Conservation (phyloP, 176 grass and related monocot species). For the Coix lacrymajobi region DNA sequence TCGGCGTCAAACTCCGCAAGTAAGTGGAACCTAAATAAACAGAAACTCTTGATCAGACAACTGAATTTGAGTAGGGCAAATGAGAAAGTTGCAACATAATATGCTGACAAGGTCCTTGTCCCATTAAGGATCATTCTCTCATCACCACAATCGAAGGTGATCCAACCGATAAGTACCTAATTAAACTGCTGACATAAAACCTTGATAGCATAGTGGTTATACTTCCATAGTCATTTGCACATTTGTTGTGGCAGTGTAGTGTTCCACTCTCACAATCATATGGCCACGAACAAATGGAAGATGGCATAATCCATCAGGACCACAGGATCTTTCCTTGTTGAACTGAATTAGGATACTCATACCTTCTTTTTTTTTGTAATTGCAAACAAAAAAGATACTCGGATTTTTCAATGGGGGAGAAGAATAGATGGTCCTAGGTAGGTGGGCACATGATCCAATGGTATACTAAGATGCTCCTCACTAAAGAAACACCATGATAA, state of each 20-base stretch:
- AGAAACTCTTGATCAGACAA: constrained; percentile 12
- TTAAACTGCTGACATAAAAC: background rate
- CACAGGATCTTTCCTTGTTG: background rate
- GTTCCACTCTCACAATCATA: background rate
- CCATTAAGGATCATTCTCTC: background rate
- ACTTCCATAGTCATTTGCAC: background rate
- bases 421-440: background rate
- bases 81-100: background rate
- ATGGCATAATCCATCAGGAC: background rate
- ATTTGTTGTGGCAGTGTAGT: background rate
- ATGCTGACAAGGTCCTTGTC: background rate
- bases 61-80: background rate
- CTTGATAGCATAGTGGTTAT: background rate
- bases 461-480: constrained; percentile 8
- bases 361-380: background rate
- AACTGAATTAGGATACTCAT: background rate
- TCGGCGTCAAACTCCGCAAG: constrained; percentile 81
- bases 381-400: constrained; percentile 11
- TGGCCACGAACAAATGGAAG: background rate
- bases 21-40: constrained; percentile 68
- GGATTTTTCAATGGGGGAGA: background rate
- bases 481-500: background rate
- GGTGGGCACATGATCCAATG: constrained; percentile 19
- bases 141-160: background rate
- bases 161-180: background rate